Percentiles rank a stretch among this genome's conserved stretches.
These are phyloP conservation scores for Penicillium angulare DNA, from an alignment of 495 filamentous ascomycete species.

Conservation along the genomic window DNA sequence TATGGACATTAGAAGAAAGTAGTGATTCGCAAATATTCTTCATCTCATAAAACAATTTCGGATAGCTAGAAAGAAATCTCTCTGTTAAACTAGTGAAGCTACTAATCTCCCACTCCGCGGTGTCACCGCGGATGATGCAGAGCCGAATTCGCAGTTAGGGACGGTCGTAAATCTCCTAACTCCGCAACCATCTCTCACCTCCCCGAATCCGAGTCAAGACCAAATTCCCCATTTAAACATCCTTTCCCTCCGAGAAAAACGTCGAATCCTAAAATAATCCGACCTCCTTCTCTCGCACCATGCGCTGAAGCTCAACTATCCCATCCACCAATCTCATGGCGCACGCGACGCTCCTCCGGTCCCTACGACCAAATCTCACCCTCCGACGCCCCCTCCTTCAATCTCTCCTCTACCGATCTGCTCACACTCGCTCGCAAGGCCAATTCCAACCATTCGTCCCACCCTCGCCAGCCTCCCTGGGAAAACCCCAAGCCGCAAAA, in stretches of 20 bases:
- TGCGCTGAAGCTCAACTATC: slow-evolving; percentile 10
- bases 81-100: too few relatives aligned
- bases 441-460: slow-evolving; percentile 72
- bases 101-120: too few relatives aligned
- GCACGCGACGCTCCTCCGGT: slow-evolving; percentile 28
- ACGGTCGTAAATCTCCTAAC: too few relatives aligned
- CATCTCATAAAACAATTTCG: too few relatives aligned
- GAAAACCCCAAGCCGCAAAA: slow-evolving; percentile 65
- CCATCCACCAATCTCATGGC: slow-evolving; percentile 17
- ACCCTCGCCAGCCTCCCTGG: slow-evolving; percentile 76
- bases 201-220: neutral
- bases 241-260: neutral
- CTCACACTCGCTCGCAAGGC: slow-evolving; percentile 32
- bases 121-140: slow-evolving; percentile 1
- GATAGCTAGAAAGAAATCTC: too few relatives aligned
- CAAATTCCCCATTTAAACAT: neutral
- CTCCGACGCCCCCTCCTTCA: slow-evolving; percentile 11
- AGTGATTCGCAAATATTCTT: too few relatives aligned
- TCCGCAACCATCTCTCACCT: neutral
- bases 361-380: slow-evolving; percentile 16
- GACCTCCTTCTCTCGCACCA: neutral
- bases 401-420: slow-evolving; percentile 18
- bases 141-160: neutral
- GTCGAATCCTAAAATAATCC: neutral
- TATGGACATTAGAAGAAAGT: too few relatives aligned